These are phyloP conservation scores for Claviceps sp. DNA, from an alignment of 2,329 filamentous ascomycete genomes.

Conservation along the genomic window DNA sequence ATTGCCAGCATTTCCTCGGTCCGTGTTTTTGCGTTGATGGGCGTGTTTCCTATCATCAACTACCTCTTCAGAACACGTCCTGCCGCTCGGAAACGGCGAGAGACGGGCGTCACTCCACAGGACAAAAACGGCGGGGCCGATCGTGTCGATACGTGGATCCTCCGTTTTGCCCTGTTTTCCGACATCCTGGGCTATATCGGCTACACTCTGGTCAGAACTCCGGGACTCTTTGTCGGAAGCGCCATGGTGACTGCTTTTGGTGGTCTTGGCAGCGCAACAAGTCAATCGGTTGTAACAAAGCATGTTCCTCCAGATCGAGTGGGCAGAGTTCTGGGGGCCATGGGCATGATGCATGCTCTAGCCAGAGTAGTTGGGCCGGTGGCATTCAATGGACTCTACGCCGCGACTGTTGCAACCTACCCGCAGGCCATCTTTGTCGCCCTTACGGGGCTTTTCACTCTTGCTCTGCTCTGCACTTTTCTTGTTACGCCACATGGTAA, in stretches of 20 bases:
- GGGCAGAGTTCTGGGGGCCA: slow-evolving; percentile 78
- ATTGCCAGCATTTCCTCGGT: slow-evolving; percentile 66
- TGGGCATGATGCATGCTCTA: slow-evolving; percentile 72
- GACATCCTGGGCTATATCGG: slow-evolving; percentile 66
- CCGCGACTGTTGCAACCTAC: slow-evolving; percentile 61
- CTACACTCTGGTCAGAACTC: slow-evolving; percentile 52
- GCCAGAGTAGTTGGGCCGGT: slow-evolving; percentile 67
- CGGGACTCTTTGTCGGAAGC: slow-evolving; percentile 53
- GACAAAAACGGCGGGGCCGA: slow-evolving; percentile 59
- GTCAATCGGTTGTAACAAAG: slow-evolving; percentile 78
- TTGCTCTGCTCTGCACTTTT: slow-evolving; percentile 53
- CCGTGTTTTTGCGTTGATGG: slow-evolving; percentile 63
- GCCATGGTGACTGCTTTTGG: slow-evolving; percentile 66
- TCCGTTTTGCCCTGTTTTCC: slow-evolving; percentile 61
- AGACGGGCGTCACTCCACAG: slow-evolving; percentile 19
- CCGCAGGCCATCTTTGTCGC: slow-evolving; percentile 76
- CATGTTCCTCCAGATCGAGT: slow-evolving; percentile 74
- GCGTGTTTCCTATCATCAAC: slow-evolving; percentile 63
- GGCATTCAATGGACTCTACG: slow-evolving; percentile 78
- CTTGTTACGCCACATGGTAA: slow-evolving; percentile 63
- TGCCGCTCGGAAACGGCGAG: slow-evolving; percentile 26
- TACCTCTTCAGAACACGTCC: slow-evolving; percentile 54
- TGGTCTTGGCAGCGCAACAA: slow-evolving; percentile 71
- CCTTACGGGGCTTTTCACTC: slow-evolving; percentile 50
- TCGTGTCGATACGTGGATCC: slow-evolving; percentile 59